Percentiles rank a stretch among this genome's conserved stretches.
These are phyloP conservation scores for Pichia sp. DNA, from an alignment of 1,139 yeast species.

Conservation along the genomic window DNA sequence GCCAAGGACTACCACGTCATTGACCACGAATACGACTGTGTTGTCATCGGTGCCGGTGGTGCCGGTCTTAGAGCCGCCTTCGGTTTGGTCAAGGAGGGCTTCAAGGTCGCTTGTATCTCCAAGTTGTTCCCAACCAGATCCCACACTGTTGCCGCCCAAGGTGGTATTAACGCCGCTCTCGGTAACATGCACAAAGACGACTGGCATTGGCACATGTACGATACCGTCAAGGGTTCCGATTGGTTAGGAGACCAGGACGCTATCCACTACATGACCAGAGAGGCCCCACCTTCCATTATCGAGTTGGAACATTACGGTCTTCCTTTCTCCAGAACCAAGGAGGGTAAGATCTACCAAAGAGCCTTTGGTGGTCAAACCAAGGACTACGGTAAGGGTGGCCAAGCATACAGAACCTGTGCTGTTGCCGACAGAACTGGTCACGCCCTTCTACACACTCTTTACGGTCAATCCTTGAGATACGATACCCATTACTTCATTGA, in stretches of 20 bases:
- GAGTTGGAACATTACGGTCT: constrained; percentile 98
- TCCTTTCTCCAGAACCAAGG: constrained; percentile 95
- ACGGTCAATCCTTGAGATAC: constrained; percentile 95
- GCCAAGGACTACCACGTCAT: constrained; percentile 82
- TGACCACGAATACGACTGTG: constrained; percentile 96
- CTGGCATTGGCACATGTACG: constrained; percentile 99
- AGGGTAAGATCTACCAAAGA: constrained; percentile 96
- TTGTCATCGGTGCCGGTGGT: constrained; percentile 98
- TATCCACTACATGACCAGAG: constrained; percentile 97
- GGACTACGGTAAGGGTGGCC: constrained; percentile 97
- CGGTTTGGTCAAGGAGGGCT: constrained; percentile 95
- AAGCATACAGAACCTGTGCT: constrained; percentile 98
- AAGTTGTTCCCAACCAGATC: constrained; percentile 97
- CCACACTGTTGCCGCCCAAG: constrained; percentile 99
- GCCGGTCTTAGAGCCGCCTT: constrained; percentile 99
- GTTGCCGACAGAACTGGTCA: constrained; percentile 99
- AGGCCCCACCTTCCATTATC: constrained; percentile 92
- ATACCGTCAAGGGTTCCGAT: constrained; percentile 99
- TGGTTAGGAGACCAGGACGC: constrained; percentile 99
- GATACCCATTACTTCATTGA: constrained; percentile 98
- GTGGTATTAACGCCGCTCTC: constrained; percentile 98
- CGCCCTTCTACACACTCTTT: constrained; percentile 90
- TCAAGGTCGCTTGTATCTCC: constrained; percentile 95
- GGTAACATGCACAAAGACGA: constrained; percentile 97
- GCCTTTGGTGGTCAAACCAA: constrained; percentile 98